Evolutionary conservation across 148 eudicot genomes (phyloP), one percentile per base, ranked within the genome.

Genomic region (Nyssa sinensis): DNA sequence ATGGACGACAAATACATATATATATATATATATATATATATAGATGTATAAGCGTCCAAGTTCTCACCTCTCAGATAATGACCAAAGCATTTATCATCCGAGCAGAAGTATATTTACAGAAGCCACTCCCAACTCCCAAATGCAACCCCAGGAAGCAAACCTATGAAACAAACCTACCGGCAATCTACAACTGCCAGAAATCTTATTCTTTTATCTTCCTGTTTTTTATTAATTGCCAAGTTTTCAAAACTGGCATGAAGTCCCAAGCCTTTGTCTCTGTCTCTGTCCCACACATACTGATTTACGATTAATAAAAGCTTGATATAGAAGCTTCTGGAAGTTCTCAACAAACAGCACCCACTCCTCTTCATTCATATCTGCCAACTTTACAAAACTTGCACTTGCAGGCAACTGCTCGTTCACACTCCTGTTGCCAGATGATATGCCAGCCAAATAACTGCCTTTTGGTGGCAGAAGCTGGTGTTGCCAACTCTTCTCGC

Each of bases 171-270:
- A 25, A 27, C 30, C 14, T 24, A 24, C 30, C 8, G 12, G 12
- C 62, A 59, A 59, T 24, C 12, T 59, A 24, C 16, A 59, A 25
- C 62, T 24, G 13, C 4, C 1, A 59, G 30, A 28, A 31, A 28
- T 62, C 30, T 62, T 62, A 14, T 29, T 62, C 33, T 62, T 62
- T 5, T n/a, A 17, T 30, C 29, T 28, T 62, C 34, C 35, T 10
- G 13, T 30, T 32, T 62, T n/a, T 4, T 7, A 30, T 30, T 12
- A 28, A 3, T 62, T 62, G 34, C 5, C 17, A 39, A 39, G 3
- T 39, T 39, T 44, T 79, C 77, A 85, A 73, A 82, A 85, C 78
- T 80, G 78, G 76, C 88, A 85, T 29, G 88, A 85, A 37, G 78
- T 80, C 28, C 88, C 88, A 13, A 85, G 78, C 84, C 80, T 85